Evolutionary conservation across 2,329 filamentous ascomycete genomes (phyloP).

Genomic region (Fusarium sp.): DNA sequence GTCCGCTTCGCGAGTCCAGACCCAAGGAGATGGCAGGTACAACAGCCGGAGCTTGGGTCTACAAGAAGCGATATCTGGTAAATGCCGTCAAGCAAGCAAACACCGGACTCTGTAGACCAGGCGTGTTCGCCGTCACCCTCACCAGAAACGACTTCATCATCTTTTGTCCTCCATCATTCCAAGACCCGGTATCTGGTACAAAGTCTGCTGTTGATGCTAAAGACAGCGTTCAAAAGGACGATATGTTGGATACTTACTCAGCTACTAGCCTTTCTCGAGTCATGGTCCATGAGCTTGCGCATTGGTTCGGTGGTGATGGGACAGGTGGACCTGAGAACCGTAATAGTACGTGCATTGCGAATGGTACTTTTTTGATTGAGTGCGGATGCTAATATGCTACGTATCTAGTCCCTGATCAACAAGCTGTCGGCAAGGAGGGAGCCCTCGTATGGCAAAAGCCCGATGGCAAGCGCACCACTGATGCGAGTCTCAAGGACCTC

Average conservation of each 20-base stretch:
- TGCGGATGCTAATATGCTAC: accelerated
- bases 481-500: neutral
- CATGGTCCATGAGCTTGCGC: slow-evolving; percentile 1
- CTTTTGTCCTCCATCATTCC: neutral
- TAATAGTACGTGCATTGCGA: neutral
- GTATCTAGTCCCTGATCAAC: neutral
- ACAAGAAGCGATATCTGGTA: neutral
- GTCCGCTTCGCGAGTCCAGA: neutral
- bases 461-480: neutral
- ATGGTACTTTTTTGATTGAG: too few relatives aligned
- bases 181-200: neutral
- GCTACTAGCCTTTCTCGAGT: neutral
- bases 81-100: neutral
- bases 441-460: neutral
- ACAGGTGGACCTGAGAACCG: neutral
- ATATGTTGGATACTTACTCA: neutral
- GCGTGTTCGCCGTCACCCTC: neutral
- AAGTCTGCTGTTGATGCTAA: neutral
- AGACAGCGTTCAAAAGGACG: neutral
- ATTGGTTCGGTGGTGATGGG: neutral
- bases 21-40: neutral
- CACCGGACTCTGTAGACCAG: neutral
- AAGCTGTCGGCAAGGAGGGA: neutral
- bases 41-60: neutral
- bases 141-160: neutral